A percentile compares a stretch with the other conserved stretches of the same genome.
Evolutionary conservation across 129 eudicot species (phyloP).

Genomic region (Rutidosis leptorrhynchoides): DNA sequence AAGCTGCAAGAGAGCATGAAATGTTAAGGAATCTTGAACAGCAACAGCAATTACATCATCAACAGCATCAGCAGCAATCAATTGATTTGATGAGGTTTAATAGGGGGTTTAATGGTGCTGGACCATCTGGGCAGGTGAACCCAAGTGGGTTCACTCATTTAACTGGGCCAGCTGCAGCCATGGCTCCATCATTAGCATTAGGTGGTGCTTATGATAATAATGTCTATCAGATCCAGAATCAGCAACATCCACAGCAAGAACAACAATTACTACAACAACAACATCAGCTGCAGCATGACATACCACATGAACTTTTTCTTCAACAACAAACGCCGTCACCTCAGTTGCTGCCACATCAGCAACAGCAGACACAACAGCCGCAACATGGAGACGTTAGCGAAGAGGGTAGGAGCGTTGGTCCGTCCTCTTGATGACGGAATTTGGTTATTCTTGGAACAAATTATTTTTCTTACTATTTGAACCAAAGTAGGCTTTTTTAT

Average conservation of each 20-base stretch:
- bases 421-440: neutral
- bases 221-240: constrained; percentile 25
- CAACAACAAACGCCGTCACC: constrained; percentile 14
- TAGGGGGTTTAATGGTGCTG: constrained; percentile 33
- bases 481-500: neutral
- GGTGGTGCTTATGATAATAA: constrained; percentile 32
- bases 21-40: constrained; percentile 23
- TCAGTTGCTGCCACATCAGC: neutral
- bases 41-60: constrained; percentile 13
- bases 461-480: neutral
- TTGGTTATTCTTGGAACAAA: neutral
- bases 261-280: neutral
- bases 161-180: constrained; percentile 9
- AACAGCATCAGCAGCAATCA: constrained; percentile 32
- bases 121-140: constrained; percentile 29
- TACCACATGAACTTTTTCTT: constrained; percentile 12
- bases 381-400: constrained; percentile 3
- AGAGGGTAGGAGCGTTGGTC: constrained; percentile 13
- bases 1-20: constrained; percentile 40
- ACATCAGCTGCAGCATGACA: neutral
- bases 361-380: neutral
- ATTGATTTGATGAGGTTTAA: constrained; percentile 35
- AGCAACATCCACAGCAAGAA: constrained; percentile 10
- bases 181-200: constrained; percentile 38
- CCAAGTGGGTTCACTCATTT: constrained; percentile 40